A percentile compares a stretch with the other conserved stretches of the same genome.
These are phyloP conservation scores for Paratrypanosoma confusum DNA, from an alignment of 208 protist species.

Conservation along the genomic window DNA sequence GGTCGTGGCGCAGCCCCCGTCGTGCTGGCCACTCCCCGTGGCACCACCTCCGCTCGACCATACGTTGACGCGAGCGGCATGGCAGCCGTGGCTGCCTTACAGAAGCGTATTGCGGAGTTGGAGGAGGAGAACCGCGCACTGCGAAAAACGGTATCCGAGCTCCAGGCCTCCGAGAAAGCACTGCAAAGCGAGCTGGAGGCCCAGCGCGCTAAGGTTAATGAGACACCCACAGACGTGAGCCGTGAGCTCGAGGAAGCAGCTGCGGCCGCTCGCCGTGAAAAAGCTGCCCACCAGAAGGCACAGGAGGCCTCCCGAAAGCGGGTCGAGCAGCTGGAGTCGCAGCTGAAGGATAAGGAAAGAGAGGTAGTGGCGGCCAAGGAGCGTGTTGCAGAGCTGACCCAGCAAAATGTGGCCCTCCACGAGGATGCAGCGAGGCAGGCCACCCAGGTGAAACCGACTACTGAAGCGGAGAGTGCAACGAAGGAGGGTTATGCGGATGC, in stretches of 20 bases:
- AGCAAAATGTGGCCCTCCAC: background rate
- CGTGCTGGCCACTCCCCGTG: no score
- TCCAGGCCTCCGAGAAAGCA: no score
- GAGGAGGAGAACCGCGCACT: no score
- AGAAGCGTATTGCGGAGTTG: no score
- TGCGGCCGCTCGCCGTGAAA: no score
- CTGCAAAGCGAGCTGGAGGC: constrained; percentile 16
- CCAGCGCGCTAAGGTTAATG: constrained; percentile 8
- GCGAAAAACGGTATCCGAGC: no score
- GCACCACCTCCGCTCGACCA: no score
- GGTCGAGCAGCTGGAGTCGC: constrained; percentile 3
- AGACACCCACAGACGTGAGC: constrained; percentile 1
- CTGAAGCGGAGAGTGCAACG: background rate
- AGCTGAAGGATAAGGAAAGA: constrained; percentile 13
- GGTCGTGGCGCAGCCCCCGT: no score
- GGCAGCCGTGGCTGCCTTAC: no score
- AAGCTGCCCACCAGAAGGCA: no score
- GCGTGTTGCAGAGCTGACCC: background rate
- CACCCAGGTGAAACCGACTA: background rate
- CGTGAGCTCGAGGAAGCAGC: constrained; percentile 1
- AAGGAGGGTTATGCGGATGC: background rate
- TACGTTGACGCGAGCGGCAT: no score
- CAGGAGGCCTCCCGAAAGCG: no score
- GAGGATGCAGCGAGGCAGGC: background rate
- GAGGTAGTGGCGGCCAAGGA: background rate